Conservation (phyloP, 2,329 filamentous ascomycete species). For the Curvularia spicifera region DNA sequence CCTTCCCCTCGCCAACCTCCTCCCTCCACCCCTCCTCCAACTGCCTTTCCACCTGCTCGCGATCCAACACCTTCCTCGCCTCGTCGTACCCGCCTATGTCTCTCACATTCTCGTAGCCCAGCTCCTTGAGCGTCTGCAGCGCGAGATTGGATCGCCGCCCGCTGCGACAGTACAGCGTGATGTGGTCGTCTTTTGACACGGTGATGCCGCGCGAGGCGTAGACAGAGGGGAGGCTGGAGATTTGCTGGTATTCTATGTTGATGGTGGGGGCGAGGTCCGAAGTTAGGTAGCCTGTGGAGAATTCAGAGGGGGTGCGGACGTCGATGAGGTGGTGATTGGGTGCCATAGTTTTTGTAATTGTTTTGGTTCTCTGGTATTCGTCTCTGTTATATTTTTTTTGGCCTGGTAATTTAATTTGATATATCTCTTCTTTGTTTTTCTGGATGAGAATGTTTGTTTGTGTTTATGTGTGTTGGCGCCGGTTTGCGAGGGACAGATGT, state of each 20-base stretch:
- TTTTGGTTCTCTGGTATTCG: no score
- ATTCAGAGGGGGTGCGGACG: constrained; percentile 47
- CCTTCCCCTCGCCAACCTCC: not conserved
- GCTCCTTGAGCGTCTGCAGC: constrained; percentile 32
- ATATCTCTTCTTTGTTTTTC: no score
- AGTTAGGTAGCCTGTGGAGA: constrained; percentile 40
- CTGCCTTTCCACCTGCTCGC: constrained; percentile 33
- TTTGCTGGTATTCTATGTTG: constrained; percentile 49
- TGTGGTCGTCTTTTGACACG: constrained; percentile 36
- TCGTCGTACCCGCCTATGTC: constrained; percentile 48
- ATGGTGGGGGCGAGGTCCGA: constrained; percentile 36
- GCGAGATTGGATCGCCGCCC: constrained; percentile 46
- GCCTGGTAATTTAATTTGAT: not conserved
- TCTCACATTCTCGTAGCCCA: constrained; percentile 42
- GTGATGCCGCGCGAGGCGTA: constrained; percentile 26
- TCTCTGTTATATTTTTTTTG: no score
- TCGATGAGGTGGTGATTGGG: constrained; percentile 39
- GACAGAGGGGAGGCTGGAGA: constrained; percentile 36
- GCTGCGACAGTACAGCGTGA: constrained; percentile 49
- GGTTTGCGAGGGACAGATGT: not conserved
- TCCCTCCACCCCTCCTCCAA: constrained; percentile 15
- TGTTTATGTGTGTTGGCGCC: not conserved
- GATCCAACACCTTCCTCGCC: constrained; percentile 37
- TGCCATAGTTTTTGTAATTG: not conserved
- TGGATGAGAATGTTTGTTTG: not conserved